These are phyloP conservation scores for Arabis alpina DNA, from an alignment of 345 rosid genomes.

Conservation along the genomic window DNA sequence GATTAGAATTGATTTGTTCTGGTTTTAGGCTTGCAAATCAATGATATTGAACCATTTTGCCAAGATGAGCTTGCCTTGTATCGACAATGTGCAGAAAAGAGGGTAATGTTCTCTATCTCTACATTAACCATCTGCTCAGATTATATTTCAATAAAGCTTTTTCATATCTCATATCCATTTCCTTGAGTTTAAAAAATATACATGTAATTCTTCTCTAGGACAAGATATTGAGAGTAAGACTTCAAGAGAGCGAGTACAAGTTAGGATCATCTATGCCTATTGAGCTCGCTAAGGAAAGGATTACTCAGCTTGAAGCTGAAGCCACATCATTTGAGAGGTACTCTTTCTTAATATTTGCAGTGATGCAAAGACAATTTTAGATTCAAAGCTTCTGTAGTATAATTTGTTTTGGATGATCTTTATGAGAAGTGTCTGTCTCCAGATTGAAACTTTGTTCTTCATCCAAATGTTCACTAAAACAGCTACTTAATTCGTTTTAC, in stretches of 20 bases:
- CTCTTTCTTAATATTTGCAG: conserved; percentile 12
- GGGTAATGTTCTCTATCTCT: conserved; percentile 53
- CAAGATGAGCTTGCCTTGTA: conserved; percentile 90
- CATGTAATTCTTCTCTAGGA: conserved; percentile 51
- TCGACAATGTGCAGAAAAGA: conserved; percentile 75
- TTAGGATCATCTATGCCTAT: conserved; percentile 91
- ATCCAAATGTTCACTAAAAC: not conserved
- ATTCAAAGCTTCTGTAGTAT: not conserved
- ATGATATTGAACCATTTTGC: conserved; percentile 91
- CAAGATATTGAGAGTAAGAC: conserved; percentile 74
- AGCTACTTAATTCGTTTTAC: not conserved
- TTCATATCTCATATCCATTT: conserved; percentile 16
- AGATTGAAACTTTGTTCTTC: not conserved
- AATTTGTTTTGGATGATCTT: not conserved
- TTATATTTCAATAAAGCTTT: conserved; percentile 4
- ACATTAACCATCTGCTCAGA: not conserved
- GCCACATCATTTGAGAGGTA: conserved; percentile 86
- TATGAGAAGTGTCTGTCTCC: not conserved
- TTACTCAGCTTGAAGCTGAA: conserved; percentile 84
- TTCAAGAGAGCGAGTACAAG: conserved; percentile 85
- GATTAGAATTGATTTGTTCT: not conserved
- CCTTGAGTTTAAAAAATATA: not conserved
- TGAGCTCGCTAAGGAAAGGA: conserved; percentile 70
- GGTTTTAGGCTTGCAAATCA: conserved; percentile 76
- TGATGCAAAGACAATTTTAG: not conserved